A percentile compares a stretch with the other conserved stretches of the same genome.
Conservation (phyloP, 352 stramenopile genomes). For the Pythium vanterpoolii region DNA sequence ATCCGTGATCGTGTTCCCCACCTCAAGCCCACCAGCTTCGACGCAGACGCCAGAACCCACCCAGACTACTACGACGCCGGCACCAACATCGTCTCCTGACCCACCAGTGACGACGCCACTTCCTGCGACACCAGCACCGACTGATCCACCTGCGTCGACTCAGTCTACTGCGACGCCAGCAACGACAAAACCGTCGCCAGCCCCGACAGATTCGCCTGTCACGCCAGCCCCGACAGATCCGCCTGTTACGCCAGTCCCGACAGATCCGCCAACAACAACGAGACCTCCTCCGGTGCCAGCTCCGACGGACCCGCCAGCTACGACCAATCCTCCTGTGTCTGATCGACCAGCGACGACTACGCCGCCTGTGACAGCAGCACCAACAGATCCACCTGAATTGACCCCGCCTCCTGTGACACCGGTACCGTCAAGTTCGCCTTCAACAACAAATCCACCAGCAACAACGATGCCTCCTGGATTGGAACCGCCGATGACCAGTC, state of each 20-base stretch:
- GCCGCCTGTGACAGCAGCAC: no score
- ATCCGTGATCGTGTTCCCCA: slow-evolving; percentile 12
- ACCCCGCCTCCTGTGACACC: no score
- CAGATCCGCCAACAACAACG: neutral
- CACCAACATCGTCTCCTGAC: no score
- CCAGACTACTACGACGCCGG: neutral
- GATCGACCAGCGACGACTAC: no score
- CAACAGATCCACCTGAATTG: neutral
- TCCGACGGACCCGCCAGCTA: neutral
- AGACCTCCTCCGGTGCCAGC: no score
- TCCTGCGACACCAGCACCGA: no score
- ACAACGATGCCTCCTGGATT: no score
- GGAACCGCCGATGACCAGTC: no score
- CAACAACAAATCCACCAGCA: neutral
- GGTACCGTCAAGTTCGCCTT: neutral
- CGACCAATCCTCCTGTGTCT: no score
- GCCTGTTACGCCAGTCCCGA: no score
- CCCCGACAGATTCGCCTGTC: neutral
- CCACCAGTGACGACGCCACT: neutral
- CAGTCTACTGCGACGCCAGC: neutral
- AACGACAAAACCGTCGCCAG: no score
- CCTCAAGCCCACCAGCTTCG: neutral
- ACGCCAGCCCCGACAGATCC: neutral
- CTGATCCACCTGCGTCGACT: neutral
- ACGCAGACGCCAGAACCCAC: neutral